phyloP scores from a whole-genome alignment of 208 protist genomes.

The Trypanosoma mega region DNA sequence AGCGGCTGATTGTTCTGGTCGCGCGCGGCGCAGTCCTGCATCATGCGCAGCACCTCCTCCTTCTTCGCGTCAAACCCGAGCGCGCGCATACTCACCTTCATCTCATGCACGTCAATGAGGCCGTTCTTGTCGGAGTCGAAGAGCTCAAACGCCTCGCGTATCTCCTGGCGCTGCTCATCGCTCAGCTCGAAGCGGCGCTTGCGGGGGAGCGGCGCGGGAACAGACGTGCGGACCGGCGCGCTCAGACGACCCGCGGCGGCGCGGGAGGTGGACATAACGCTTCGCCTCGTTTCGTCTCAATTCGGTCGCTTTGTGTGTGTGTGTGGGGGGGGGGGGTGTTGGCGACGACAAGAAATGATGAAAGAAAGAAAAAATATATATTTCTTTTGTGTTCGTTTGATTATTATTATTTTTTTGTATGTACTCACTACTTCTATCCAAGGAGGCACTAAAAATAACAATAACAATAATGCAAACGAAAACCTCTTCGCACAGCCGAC shows the following conservation, averaged over 20 bases:
- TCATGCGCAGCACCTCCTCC: conserved; percentile 87
- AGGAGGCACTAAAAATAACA: too few species aligned
- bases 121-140: conserved; percentile 97
- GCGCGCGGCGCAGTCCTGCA: conserved; percentile 84
- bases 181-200: conserved; percentile 95
- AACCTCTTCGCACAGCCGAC: too few species aligned
- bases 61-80: conserved; percentile 99
- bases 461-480: too few species aligned
- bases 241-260: conserved; percentile 33
- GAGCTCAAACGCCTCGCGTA: conserved; percentile 99
- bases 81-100: conserved; percentile 99
- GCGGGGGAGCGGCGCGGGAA: conserved; percentile 32
- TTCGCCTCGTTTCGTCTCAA: not conserved
- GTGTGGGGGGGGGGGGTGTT: too few species aligned
- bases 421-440: too few species aligned
- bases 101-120: conserved; percentile 97
- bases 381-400: too few species aligned
- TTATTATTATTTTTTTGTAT: too few species aligned
- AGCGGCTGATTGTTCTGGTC: conserved; percentile 80
- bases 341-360: too few species aligned
- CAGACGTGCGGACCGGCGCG: conserved; percentile 42
- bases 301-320: too few species aligned
- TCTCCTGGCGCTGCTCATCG: conserved; percentile 98
- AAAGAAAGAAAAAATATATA: too few species aligned
- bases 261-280: conserved; percentile 21